A percentile compares a stretch with the other conserved stretches of the same genome.
Conservation (phyloP, 345 rosid genomes). For the Corymbia maculata region DNA sequence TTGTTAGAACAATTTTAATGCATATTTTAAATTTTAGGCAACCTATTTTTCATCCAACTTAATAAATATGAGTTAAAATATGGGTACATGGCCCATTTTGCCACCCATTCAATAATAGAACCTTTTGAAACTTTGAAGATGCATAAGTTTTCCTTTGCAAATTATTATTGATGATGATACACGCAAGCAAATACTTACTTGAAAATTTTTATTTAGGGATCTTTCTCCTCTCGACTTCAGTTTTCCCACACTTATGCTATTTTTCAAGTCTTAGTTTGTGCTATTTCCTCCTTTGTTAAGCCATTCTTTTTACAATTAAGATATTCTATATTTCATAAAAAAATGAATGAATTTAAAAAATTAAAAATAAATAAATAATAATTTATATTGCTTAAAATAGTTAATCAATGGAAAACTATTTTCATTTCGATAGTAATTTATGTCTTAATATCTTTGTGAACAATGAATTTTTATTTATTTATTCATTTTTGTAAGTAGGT, state of each 20-base stretch:
- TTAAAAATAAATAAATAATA: background rate
- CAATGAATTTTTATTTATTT: rapidly evolving
- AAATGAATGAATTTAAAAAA: background rate
- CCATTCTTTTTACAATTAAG: background rate
- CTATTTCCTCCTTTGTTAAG: background rate
- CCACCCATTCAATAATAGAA: too few species aligned
- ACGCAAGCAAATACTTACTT: background rate
- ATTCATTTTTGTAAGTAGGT: background rate
- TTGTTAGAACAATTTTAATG: background rate
- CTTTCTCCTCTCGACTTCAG: background rate
- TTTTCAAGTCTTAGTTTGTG: background rate
- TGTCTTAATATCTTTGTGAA: background rate
- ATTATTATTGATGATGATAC: background rate
- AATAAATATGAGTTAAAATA: background rate
- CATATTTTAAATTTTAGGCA: background rate
- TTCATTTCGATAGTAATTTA: background rate
- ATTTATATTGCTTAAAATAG: background rate
- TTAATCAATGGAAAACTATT: background rate
- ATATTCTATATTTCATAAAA: rapidly evolving
- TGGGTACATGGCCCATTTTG: background rate
- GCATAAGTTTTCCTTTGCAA: background rate
- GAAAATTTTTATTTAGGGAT: background rate
- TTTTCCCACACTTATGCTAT: background rate
- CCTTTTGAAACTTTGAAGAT: too few species aligned
- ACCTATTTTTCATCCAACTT: background rate